A percentile compares a stretch with the other conserved stretches of the same genome.
Evolutionary conservation across 2,329 filamentous ascomycete species (phyloP).

Genomic region (Apiospora marii): DNA sequence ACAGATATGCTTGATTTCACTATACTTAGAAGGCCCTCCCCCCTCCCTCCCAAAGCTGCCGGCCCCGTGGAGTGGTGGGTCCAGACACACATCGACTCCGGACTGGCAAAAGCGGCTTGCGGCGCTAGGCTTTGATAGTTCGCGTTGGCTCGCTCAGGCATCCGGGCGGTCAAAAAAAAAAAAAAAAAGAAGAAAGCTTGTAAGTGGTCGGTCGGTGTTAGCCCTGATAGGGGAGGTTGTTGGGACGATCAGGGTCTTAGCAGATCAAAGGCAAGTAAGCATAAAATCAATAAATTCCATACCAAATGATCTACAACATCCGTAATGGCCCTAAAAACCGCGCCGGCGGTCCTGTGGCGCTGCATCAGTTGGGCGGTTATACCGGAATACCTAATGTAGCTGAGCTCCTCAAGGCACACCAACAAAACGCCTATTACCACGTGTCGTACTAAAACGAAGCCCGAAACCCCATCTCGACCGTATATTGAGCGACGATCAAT

Average conservation of each 20-base stretch:
- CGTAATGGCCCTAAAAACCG: not conserved
- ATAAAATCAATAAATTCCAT: not conserved
- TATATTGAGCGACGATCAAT: not conserved
- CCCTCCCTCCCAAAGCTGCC: not conserved
- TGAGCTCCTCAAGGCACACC: not conserved
- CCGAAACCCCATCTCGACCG: not conserved
- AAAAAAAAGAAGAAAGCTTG: not conserved
- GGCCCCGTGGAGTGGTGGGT: conserved; percentile 1
- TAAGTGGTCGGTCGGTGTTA: not conserved
- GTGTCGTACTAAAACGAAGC: not conserved
- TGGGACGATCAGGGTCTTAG: not conserved
- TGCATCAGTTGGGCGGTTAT: not conserved
- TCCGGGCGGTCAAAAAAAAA: not conserved
- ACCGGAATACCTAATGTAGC: not conserved
- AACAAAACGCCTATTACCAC: not conserved
- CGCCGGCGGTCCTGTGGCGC: not conserved
- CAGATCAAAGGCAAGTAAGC: not conserved
- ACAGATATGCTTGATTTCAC: not conserved
- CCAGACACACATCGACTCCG: not conserved
- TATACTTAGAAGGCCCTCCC: not conserved
- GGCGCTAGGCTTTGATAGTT: conserved; percentile 1
- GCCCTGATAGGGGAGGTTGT: not conserved
- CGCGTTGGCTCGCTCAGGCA: not conserved
- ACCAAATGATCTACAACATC: not conserved
- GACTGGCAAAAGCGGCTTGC: not conserved